Conservation (phyloP, 495 filamentous ascomycete genomes). For the Daldinia caldariorum region DNA sequence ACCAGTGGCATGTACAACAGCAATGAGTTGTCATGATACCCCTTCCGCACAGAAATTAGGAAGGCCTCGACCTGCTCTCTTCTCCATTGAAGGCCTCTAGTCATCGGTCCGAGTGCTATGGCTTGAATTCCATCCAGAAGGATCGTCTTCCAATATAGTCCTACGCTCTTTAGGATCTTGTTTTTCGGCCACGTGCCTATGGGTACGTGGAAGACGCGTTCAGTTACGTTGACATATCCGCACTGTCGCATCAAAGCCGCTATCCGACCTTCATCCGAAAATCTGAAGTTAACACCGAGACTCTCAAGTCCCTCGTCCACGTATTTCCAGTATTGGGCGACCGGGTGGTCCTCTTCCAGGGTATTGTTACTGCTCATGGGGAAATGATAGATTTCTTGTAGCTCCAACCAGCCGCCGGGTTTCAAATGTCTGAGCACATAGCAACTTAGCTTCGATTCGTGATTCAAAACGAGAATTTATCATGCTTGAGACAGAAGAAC, state of each 20-base stretch:
- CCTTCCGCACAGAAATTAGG: constrained; percentile 57
- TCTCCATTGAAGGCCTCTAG: constrained; percentile 61
- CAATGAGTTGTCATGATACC: constrained; percentile 55
- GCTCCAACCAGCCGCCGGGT: constrained; percentile 74
- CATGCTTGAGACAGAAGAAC: constrained; percentile 13
- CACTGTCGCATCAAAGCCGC: constrained; percentile 60
- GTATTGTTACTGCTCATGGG: constrained; percentile 62
- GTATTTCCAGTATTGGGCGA: constrained; percentile 60
- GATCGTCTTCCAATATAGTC: constrained; percentile 66
- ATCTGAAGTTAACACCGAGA: constrained; percentile 63
- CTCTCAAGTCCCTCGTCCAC: constrained; percentile 54
- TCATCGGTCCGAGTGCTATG: constrained; percentile 70
- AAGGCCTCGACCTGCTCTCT: constrained; percentile 59
- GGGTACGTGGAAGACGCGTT: constrained; percentile 69
- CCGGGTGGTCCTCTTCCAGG: constrained; percentile 60
- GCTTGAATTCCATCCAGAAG: constrained; percentile 68
- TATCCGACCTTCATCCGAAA: constrained; percentile 60
- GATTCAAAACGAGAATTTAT: not conserved
- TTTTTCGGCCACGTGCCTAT: constrained; percentile 75
- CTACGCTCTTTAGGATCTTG: constrained; percentile 69
- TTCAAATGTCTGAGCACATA: constrained; percentile 58
- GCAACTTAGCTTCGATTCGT: constrained; percentile 1
- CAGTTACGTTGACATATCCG: constrained; percentile 68
- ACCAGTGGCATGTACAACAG: constrained; percentile 63
- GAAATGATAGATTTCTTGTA: constrained; percentile 63